These are phyloP conservation scores for Huntiella abstrusa DNA, from an alignment of 2,329 filamentous ascomycete species.

Conservation along the genomic window DNA sequence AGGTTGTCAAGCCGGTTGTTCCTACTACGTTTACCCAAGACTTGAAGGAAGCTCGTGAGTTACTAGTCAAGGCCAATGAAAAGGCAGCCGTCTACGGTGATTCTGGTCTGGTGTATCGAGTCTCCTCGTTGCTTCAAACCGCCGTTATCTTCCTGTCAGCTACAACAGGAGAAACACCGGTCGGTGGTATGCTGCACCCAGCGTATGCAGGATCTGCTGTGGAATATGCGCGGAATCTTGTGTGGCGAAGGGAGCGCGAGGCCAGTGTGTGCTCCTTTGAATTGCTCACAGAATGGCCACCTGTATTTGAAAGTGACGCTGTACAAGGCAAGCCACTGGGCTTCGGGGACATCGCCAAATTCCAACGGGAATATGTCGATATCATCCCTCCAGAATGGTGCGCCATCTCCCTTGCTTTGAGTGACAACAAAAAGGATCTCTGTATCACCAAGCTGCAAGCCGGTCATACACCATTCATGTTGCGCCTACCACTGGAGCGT, in stretches of 20 bases:
- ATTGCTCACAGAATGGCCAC: slow-evolving; percentile 13
- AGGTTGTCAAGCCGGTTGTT: background rate
- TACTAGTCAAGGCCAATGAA: slow-evolving; percentile 43
- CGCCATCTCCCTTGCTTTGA: slow-evolving; percentile 68
- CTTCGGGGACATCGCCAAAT: slow-evolving; percentile 37
- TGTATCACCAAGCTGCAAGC: slow-evolving; percentile 72
- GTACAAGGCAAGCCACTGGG: slow-evolving; percentile 19
- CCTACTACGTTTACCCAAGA: slow-evolving; percentile 34
- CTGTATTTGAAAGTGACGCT: slow-evolving; percentile 6
- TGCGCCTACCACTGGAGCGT: slow-evolving; percentile 68
- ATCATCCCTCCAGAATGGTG: slow-evolving; percentile 71
- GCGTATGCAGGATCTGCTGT: slow-evolving; percentile 43
- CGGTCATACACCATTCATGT: slow-evolving; percentile 60
- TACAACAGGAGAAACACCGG: slow-evolving; percentile 28
- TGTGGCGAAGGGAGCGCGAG: slow-evolving; percentile 45
- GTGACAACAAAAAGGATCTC: slow-evolving; percentile 65
- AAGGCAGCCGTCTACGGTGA: slow-evolving; percentile 34
- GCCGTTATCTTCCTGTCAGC: slow-evolving; percentile 48
- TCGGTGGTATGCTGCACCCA: slow-evolving; percentile 25
- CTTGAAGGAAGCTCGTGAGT: slow-evolving; percentile 45
- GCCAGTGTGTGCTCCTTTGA: slow-evolving; percentile 22
- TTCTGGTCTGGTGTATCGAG: slow-evolving; percentile 40
- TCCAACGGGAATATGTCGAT: slow-evolving; percentile 68
- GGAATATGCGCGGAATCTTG: slow-evolving; percentile 52
- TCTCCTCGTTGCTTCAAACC: slow-evolving; percentile 44